Base-by-base conservation (phyloP, 75 land plant genomes). In the Chamaecyparis obtusa region DNA sequence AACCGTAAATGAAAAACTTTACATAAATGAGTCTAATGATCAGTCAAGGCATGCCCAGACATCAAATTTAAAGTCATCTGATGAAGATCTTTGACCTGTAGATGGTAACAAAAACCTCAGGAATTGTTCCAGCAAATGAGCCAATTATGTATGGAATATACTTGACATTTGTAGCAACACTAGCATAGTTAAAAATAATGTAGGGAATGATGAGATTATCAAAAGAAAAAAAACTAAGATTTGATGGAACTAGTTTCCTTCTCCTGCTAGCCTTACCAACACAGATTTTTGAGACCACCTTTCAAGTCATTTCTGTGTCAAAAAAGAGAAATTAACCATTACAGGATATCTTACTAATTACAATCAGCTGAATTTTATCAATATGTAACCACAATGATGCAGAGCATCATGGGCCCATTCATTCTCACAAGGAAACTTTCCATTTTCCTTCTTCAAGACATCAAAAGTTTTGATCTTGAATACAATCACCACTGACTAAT, bases 181-280 rank as follows among this genome's bases (percentile, higher is more conserved):
- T 91, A 85, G 95, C 95, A 90, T 98, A 98, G 83, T 98, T 98
- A 88, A 95, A 95, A 60, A 98, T 72, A 11, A 94, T 87, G 86
- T 98, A 98, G 33, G 99, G 99, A 83, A 98, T 79, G 99, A 98
- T 43, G 99, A 96, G 19, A 98, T 89, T 71, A 98, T 91, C 41
- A 98, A 87, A 27, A 98, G 86, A 43, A 90, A 43, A 75, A 98
- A 92, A 85, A 93, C 92, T 39, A 92, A 93, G 82, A 98, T 91
- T 88, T 98, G 98, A 83, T 95, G 92, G 81, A 90, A 90, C 95
- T 93, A 94, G 80, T 91, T 90, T 74, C 99, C 98, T 89, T 95
- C 94, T 37, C 96, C 98, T 86, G 99, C 99, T 85, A 92, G 82
- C 88, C 95, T 94, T 39, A 96, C 83, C 43, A 95, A 86, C 9